A percentile compares a stretch with the other conserved stretches of the same genome.
These are phyloP conservation scores for Aspergillus sp. DNA, from an alignment of 2,329 filamentous ascomycete genomes.

Conservation along the genomic window DNA sequence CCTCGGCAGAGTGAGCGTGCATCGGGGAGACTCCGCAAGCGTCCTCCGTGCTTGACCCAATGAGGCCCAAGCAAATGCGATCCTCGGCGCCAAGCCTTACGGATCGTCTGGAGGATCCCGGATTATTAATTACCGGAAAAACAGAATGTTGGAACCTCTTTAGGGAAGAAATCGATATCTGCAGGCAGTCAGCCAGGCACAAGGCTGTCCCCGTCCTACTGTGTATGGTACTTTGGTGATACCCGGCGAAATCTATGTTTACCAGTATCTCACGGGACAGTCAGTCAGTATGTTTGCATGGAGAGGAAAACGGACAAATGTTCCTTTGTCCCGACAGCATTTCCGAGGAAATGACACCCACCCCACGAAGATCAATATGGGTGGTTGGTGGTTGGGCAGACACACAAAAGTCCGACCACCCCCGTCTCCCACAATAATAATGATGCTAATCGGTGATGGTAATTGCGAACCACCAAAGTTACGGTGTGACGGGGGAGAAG, in stretches of 20 bases:
- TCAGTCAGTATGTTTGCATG: not conserved
- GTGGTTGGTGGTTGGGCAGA: not conserved
- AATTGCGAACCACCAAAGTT: not conserved
- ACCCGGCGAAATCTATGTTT: not conserved
- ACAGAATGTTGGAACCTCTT: too few relatives aligned
- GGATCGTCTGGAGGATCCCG: not conserved
- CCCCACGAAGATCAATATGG: not conserved
- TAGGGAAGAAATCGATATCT: not conserved
- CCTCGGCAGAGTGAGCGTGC: not conserved
- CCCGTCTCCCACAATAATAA: not conserved
- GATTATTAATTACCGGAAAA: conserved; percentile 1
- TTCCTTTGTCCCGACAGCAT: not conserved
- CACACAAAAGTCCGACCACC: not conserved
- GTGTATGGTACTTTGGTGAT: not conserved
- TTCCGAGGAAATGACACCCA: not conserved
- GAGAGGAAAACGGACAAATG: not conserved
- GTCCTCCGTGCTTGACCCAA: not conserved
- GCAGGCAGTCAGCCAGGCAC: not conserved
- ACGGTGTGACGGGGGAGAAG: not conserved
- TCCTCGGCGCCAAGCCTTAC: not conserved
- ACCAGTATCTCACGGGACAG: not conserved
- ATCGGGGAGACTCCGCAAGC: not conserved
- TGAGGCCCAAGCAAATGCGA: not conserved
- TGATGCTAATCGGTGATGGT: not conserved
- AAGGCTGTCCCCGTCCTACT: not conserved